Evolutionary conservation across 179 eudicot genomes (phyloP), one percentile per base, ranked within the genome.

Genomic region (Amaranthus tricolor): DNA sequence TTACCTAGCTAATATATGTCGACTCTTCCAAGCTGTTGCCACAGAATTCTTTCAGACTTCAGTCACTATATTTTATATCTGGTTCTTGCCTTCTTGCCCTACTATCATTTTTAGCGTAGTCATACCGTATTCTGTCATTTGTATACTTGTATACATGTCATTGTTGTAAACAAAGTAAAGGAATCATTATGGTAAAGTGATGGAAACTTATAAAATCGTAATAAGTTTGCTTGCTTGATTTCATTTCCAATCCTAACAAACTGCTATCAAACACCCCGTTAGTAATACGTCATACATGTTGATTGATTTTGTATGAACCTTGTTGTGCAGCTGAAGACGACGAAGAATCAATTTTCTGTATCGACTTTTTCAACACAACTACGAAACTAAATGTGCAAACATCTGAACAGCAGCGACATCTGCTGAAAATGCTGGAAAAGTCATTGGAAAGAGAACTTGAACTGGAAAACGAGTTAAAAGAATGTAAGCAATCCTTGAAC

Each of bases 391-490:
- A 83, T 71, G 85, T 90, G 92, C 90, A 92, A 79, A 92, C 93
- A 76, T 85, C 89, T 6, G 97, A 90, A 83, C 95, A 92, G 66
- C 96, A 89, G 82, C 83, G 92, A 73, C 81, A 86, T 79, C 75
- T 89, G 70, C 75, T 95, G 76, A 85, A 86, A 80, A 87, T 88
- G 98, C 88, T 91, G 45, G 99, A 93, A 80, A 89, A 87, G 83
- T 89, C 99, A 62, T 80, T 95, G 76, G 97, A 95, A 5, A 83
- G 89, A 80, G 99, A 95, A 74, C 74, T 95, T 47, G 92, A 91
- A 75, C 88, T 95, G 47, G 99, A 95, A 78, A 87, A 83, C 72
- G 87, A 86, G 75, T 64, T 91, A 55, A 65, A 78, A 56, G 99
- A 95, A 54, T 80, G 88, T 52, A 89, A 76, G 77, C 84, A 85